Percentiles rank a stretch among this genome's conserved stretches.
Evolutionary conservation across 495 filamentous ascomycete species (phyloP).

Genomic region (Halenospora varia): DNA sequence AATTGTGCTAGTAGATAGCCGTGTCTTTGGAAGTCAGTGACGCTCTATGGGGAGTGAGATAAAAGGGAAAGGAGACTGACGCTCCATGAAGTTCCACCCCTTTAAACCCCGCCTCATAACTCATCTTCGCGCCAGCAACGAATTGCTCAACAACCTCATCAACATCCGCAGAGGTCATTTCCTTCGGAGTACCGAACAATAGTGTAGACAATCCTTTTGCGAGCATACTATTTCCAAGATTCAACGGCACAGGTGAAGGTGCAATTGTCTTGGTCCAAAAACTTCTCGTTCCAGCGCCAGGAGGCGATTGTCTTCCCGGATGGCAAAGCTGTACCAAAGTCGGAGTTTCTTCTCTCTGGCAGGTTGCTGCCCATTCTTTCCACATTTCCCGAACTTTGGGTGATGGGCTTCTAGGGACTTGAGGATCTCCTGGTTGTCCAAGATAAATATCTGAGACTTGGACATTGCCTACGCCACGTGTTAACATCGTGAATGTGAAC

Average conservation of each 20-base stretch:
- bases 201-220: slow-evolving; percentile 30
- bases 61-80: slow-evolving; percentile 38
- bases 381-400: slow-evolving; percentile 32
- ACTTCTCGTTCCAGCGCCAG: slow-evolving; percentile 39
- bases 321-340: slow-evolving; percentile 55
- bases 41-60: slow-evolving; percentile 37
- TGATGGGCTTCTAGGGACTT: slow-evolving; percentile 6
- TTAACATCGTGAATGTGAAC: slow-evolving; percentile 18
- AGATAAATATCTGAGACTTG: slow-evolving; percentile 49
- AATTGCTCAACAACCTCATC: slow-evolving; percentile 44
- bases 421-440: slow-evolving; percentile 34
- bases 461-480: slow-evolving; percentile 41
- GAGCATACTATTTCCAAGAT: slow-evolving; percentile 36
- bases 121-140: slow-evolving; percentile 39
- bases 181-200: slow-evolving; percentile 40
- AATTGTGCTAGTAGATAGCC: slow-evolving; percentile 73
- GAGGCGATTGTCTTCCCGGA: slow-evolving; percentile 53
- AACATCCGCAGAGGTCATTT: slow-evolving; percentile 48
- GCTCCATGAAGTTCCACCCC: slow-evolving; percentile 56
- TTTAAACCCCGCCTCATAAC: slow-evolving; percentile 50
- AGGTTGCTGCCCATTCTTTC: slow-evolving; percentile 42
- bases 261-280: slow-evolving; percentile 44
- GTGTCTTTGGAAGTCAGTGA: slow-evolving; percentile 44
- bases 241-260: slow-evolving; percentile 43
- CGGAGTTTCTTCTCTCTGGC: slow-evolving; percentile 43